phyloP scores from a whole-genome alignment of 257 asterid genomes.

The Ajuga chamaepitys region DNA sequence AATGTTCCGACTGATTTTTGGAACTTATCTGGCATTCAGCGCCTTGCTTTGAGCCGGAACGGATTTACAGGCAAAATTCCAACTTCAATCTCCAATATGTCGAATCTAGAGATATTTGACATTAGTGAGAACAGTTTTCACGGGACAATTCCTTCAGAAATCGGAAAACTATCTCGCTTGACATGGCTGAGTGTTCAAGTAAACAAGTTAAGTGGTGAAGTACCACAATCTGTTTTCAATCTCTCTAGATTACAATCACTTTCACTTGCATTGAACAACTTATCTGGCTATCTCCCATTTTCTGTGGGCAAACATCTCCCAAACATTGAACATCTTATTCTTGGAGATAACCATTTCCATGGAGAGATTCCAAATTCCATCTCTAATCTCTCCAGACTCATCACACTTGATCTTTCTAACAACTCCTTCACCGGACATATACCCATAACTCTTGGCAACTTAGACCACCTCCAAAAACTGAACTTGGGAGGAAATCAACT shows the following conservation, averaged over 20 bases:
- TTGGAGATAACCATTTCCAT: neutral
- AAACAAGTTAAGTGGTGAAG: conserved; percentile 3
- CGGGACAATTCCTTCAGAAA: conserved; percentile 13
- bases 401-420: neutral
- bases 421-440: neutral
- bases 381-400: conserved; percentile 15
- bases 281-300: neutral
- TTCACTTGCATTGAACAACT: neutral
- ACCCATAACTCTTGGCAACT: neutral
- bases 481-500: neutral
- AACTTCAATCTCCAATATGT: conserved; percentile 6
- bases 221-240: conserved; percentile 18
- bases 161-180: conserved; percentile 3
- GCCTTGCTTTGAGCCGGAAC: neutral
- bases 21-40: neutral
- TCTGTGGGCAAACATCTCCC: conserved; percentile 5
- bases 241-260: neutral
- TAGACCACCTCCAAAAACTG: neutral
- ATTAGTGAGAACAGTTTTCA: neutral
- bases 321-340: neutral
- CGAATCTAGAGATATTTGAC: neutral
- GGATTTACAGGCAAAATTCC: conserved; percentile 7
- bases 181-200: neutral
- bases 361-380: conserved; percentile 19
- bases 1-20: neutral